phyloP scores from a whole-genome alignment of 208 protist genomes.

The Balamuthia mandrillaris region DNA sequence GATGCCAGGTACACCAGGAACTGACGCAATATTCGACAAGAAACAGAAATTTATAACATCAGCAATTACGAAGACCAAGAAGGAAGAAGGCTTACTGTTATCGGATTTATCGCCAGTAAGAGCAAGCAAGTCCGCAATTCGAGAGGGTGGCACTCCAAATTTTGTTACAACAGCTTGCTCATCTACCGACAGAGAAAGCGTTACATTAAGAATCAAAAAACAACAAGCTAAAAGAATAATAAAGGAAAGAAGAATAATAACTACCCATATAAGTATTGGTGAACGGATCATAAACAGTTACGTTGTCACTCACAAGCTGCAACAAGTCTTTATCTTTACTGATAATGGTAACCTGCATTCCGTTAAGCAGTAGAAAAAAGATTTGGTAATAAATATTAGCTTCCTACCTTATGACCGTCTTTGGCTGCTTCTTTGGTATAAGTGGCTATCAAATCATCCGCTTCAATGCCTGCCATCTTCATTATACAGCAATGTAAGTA shows the following conservation, averaged over 20 bases:
- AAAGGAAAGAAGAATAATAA: no score
- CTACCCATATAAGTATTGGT: neutral
- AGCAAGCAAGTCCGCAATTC: neutral
- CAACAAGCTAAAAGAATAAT: no score
- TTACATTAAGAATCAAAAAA: neutral
- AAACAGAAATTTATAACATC: neutral
- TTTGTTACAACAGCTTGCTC: neutral
- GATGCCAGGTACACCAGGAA: slow-evolving; percentile 4
- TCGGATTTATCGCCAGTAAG: slow-evolving; percentile 8
- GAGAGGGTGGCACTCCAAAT: neutral
- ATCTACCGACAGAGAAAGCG: neutral
- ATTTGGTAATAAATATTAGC: no score
- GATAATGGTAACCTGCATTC: neutral
- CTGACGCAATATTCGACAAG: neutral
- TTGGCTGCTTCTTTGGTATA: neutral
- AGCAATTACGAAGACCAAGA: neutral
- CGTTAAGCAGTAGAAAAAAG: no score
- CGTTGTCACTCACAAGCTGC: neutral
- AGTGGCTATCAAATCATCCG: slow-evolving; percentile 1
- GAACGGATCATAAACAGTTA: slow-evolving; percentile 7
- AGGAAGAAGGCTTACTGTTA: no score
- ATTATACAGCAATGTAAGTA: neutral
- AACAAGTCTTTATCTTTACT: slow-evolving; percentile 7
- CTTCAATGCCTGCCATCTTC: neutral
- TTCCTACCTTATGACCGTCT: neutral